These are phyloP conservation scores for Panus rudis DNA, from an alignment of 768 basidiomycete species.

Conservation along the genomic window DNA sequence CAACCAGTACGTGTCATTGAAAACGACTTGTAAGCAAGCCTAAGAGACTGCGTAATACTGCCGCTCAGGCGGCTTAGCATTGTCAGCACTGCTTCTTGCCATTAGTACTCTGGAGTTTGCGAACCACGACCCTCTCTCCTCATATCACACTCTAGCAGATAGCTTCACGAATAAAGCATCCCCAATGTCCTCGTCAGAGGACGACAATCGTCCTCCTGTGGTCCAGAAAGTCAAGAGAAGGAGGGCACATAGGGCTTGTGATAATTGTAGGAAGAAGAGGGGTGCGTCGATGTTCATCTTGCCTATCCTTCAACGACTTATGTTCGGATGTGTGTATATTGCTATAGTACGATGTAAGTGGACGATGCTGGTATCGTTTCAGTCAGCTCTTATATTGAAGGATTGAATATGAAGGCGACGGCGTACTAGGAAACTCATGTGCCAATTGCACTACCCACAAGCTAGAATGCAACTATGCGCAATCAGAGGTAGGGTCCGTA, in stretches of 20 bases:
- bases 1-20: too few species aligned
- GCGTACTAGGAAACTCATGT: slow-evolving; percentile 4
- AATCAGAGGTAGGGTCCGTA: slow-evolving; percentile 5
- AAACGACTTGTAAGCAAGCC: too few species aligned
- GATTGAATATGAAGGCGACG: too few species aligned
- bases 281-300: not conserved
- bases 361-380: not conserved
- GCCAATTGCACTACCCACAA: slow-evolving; percentile 3
- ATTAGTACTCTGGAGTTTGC: too few species aligned
- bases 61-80: too few species aligned
- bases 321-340: slow-evolving; percentile 10
- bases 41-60: too few species aligned
- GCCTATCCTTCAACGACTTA: not conserved
- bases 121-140: too few species aligned
- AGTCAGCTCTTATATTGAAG: too few species aligned
- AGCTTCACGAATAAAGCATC: too few species aligned
- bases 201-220: not conserved
- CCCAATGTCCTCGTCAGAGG: slow-evolving; percentile 11
- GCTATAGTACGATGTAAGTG: not conserved
- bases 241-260: slow-evolving; percentile 8
- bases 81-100: too few species aligned
- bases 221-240: not conserved
- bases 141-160: too few species aligned
- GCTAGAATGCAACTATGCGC: slow-evolving; percentile 9
- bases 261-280: slow-evolving; percentile 11